These are phyloP conservation scores for Talaromyces borbonicus DNA, from an alignment of 495 filamentous ascomycete species.

Conservation along the genomic window DNA sequence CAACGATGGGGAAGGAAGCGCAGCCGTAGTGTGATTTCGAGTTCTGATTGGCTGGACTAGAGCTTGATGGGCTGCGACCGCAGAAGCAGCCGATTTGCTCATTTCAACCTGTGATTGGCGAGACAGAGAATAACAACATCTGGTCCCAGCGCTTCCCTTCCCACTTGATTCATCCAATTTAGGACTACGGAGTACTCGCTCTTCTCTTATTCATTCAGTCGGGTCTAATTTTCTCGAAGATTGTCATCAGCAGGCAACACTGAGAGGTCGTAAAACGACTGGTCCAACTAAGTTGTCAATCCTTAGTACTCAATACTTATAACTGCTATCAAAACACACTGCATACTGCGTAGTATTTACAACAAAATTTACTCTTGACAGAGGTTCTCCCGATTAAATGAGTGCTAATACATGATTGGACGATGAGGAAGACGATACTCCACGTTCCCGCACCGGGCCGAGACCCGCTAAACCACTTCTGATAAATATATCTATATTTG, in stretches of 20 bases:
- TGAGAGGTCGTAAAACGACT: too few species aligned
- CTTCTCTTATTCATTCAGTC: too few species aligned
- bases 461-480: constrained; percentile 5
- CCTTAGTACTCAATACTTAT: too few species aligned
- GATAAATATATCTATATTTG: too few species aligned
- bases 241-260: too few species aligned
- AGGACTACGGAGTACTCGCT: not conserved
- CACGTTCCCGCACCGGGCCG: constrained; percentile 3
- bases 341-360: too few species aligned
- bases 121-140: not conserved
- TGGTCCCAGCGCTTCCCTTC: not conserved
- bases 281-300: too few species aligned
- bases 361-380: too few species aligned
- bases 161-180: not conserved
- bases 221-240: too few species aligned
- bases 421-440: not conserved
- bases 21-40: not conserved
- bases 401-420: not conserved
- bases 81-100: not conserved
- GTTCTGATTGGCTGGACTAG: constrained; percentile 2
- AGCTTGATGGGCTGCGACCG: not conserved
- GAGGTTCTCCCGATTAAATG: not conserved
- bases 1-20: constrained; percentile 1
- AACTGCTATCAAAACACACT: too few species aligned
- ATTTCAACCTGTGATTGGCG: not conserved